phyloP scores from a whole-genome alignment of 495 filamentous ascomycete species.

The Aspergillus taichungensis region DNA sequence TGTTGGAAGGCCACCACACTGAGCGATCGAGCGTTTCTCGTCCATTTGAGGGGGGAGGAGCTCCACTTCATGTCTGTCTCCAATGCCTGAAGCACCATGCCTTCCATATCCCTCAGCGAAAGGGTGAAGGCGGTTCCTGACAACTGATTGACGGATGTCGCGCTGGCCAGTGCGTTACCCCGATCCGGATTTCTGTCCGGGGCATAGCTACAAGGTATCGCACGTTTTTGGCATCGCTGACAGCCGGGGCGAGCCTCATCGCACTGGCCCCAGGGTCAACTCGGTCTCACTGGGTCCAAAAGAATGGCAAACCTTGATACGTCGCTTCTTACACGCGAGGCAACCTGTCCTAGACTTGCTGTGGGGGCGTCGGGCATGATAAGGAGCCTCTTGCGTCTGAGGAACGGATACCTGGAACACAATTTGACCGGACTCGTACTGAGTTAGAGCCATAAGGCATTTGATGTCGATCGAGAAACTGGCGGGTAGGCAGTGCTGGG shows the following conservation, averaged over 20 bases:
- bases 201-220: slow-evolving; percentile 19
- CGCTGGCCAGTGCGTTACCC: no score
- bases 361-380: slow-evolving; percentile 19
- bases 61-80: background rate
- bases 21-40: background rate
- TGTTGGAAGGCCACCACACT: slow-evolving; percentile 23
- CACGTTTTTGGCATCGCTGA: slow-evolving; percentile 21
- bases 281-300: background rate
- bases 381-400: background rate
- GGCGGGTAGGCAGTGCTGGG: no score
- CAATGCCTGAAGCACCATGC: slow-evolving; percentile 8
- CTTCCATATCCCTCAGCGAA: slow-evolving; percentile 11
- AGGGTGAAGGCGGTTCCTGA: slow-evolving; percentile 6
- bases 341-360: slow-evolving; percentile 28
- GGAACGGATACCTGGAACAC: slow-evolving; percentile 13
- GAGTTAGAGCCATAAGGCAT: no score
- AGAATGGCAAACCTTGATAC: slow-evolving; percentile 23
- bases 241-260: slow-evolving; percentile 28
- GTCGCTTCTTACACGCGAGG: slow-evolving; percentile 23
- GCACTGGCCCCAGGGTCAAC: slow-evolving; percentile 15
- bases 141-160: no score
- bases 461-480: no score
- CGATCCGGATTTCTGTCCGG: background rate
- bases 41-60: background rate
- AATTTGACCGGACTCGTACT: slow-evolving; percentile 6